phyloP scores from a whole-genome alignment of 2,329 filamentous ascomycete species.

The Cladosporium sp. region DNA sequence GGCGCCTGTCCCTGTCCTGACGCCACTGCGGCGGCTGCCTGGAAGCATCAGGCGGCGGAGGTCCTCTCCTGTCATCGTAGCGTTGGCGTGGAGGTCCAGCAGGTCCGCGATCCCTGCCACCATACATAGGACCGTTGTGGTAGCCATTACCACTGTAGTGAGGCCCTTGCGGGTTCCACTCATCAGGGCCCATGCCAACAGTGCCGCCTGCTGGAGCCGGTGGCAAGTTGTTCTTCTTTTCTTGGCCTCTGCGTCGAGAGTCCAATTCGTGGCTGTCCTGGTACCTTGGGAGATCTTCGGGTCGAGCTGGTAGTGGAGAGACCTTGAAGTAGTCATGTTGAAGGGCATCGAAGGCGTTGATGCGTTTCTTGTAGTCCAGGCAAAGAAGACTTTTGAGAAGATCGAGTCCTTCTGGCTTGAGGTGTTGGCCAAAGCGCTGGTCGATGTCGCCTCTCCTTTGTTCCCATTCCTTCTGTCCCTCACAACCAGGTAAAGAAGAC shows the following conservation, averaged over 20 bases:
- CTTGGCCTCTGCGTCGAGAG: constrained; percentile 76
- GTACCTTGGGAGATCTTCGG: constrained; percentile 85
- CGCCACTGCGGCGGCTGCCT: constrained; percentile 8
- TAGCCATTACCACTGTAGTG: constrained; percentile 29
- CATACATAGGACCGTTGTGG: constrained; percentile 26
- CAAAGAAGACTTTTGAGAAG: constrained; percentile 79
- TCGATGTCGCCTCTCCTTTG: constrained; percentile 65
- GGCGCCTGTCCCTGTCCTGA: constrained; percentile 9
- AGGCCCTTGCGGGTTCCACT: constrained; percentile 50
- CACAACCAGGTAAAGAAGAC: constrained; percentile 77
- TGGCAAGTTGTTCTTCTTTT: constrained; percentile 78
- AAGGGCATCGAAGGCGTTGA: constrained; percentile 92
- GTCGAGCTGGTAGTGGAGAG: constrained; percentile 73
- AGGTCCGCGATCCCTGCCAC: constrained; percentile 42
- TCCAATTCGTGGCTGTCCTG: constrained; percentile 98
- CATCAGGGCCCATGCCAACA: constrained; percentile 70
- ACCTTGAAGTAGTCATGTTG: constrained; percentile 89
- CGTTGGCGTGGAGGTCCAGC: constrained; percentile 30
- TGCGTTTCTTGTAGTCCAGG: constrained; percentile 82
- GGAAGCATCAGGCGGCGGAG: constrained; percentile 19
- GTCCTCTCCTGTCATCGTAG: constrained; percentile 32
- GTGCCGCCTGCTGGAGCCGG: constrained; percentile 90
- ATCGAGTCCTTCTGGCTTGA: constrained; percentile 68
- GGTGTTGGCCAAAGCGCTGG: constrained; percentile 62
- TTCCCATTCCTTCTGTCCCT: constrained; percentile 66